Percentiles rank a stretch among this genome's conserved stretches.
Evolutionary conservation across 2,329 filamentous ascomycete species (phyloP).

Genomic region (Talaromyces sp.): DNA sequence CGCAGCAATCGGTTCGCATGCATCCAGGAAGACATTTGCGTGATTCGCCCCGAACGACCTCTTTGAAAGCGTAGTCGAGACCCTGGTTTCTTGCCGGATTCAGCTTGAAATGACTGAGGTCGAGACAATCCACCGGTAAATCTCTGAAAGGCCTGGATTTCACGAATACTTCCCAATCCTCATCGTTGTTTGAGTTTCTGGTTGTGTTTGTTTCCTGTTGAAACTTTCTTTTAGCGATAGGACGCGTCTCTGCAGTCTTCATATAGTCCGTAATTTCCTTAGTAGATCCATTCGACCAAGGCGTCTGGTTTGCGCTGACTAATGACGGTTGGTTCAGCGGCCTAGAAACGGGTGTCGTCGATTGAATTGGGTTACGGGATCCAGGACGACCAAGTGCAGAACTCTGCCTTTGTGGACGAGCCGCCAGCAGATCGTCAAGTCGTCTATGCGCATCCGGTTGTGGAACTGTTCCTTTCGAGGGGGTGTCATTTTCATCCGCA

Average conservation of each 20-base stretch:
- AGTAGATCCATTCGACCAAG: neutral
- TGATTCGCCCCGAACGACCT: constrained; percentile 69
- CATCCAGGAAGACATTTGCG: constrained; percentile 72
- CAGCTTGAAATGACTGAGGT: constrained; percentile 73
- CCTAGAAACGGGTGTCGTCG: neutral
- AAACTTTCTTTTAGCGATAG: neutral
- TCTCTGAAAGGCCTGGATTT: constrained; percentile 53
- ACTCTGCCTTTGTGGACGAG: constrained; percentile 25
- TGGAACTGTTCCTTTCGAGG: constrained; percentile 3
- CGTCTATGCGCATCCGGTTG: constrained; percentile 23
- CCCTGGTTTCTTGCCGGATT: constrained; percentile 72
- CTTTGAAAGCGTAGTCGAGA: constrained; percentile 67
- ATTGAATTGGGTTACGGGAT: neutral
- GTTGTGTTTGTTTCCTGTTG: neutral
- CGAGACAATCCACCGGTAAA: constrained; percentile 57
- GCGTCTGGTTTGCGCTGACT: neutral
- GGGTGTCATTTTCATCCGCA: neutral
- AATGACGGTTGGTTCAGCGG: neutral
- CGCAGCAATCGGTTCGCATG: constrained; percentile 72
- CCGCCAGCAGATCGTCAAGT: constrained; percentile 34
- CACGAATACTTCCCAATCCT: constrained; percentile 20
- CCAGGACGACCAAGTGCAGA: constrained; percentile 18
- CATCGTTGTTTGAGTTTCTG: neutral
- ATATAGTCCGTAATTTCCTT: neutral
- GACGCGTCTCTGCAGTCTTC: neutral